Evolutionary conservation across 2,329 filamentous ascomycete species (phyloP).

Genomic region (Rhinocladiella mackenziei): DNA sequence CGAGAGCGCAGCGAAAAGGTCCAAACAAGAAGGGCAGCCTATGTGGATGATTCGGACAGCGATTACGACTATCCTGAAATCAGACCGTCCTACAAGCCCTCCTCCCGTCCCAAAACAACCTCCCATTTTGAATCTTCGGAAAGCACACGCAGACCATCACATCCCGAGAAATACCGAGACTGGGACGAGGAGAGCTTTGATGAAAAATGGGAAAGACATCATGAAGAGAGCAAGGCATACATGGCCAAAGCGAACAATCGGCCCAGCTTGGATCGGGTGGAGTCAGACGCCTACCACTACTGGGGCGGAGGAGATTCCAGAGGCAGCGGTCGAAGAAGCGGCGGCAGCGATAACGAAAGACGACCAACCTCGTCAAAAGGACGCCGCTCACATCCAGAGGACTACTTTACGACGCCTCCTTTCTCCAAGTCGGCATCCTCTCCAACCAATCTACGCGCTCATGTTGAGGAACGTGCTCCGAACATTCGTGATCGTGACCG

Average conservation of each 20-base stretch:
- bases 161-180: constrained; percentile 29
- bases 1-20: constrained; percentile 40
- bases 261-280: constrained; percentile 14
- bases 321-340: constrained; percentile 23
- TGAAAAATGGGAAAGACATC: constrained; percentile 35
- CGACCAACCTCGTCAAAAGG: constrained; percentile 35
- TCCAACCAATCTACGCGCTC: constrained; percentile 27
- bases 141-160: constrained; percentile 19
- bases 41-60: constrained; percentile 34
- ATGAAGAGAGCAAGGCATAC: constrained; percentile 37
- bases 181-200: constrained; percentile 19
- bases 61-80: constrained; percentile 32
- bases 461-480: constrained; percentile 23
- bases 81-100: constrained; percentile 17
- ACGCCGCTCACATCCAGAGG: constrained; percentile 32
- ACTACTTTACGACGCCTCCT: constrained; percentile 24
- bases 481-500: too few species aligned
- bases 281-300: constrained; percentile 21
- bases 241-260: constrained; percentile 32
- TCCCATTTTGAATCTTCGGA: constrained; percentile 17
- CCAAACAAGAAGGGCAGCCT: constrained; percentile 32
- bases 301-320: constrained; percentile 14
- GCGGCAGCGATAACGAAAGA: constrained; percentile 29
- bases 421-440: constrained; percentile 38
- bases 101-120: constrained; percentile 19